Evolutionary conservation across 306 rosid genomes (phyloP).

Genomic region (Prunus mira): DNA sequence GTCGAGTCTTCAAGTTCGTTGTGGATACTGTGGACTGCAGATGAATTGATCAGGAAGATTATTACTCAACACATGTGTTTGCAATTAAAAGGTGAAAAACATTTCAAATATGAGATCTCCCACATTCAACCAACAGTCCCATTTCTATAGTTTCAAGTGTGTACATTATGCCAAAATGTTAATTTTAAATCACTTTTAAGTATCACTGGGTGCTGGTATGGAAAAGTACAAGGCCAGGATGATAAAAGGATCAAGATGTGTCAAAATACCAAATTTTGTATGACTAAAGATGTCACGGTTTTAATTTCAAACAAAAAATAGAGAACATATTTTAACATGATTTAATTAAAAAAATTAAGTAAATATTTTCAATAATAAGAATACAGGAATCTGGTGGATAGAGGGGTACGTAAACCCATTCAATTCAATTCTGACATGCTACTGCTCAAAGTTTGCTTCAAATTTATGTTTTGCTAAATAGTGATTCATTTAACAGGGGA

Average conservation of each 20-base stretch:
- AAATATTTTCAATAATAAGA: neutral
- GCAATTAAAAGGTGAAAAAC: neutral
- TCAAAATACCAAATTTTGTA: neutral
- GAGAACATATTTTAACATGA: neutral
- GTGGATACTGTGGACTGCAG: slow-evolving; percentile 76
- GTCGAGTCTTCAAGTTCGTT: slow-evolving; percentile 77
- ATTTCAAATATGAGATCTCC: neutral
- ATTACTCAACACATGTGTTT: neutral
- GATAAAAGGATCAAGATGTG: neutral
- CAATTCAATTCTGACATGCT: too few relatives aligned
- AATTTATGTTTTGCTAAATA: neutral
- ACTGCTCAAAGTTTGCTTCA: too few relatives aligned
- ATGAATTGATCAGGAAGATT: slow-evolving; percentile 21
- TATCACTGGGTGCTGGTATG: neutral
- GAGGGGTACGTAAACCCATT: too few relatives aligned
- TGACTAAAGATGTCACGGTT: neutral
- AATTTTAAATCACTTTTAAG: neutral
- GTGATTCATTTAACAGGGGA: neutral
- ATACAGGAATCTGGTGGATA: neutral
- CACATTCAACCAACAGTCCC: neutral
- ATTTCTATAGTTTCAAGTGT: neutral
- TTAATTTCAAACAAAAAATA: too few relatives aligned
- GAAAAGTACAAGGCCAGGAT: slow-evolving; percentile 3
- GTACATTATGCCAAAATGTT: neutral
- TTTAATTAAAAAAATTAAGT: neutral